Percentiles rank a stretch among this genome's conserved stretches.
These are phyloP conservation scores for Gillenia trifoliata DNA, from an alignment of 306 rosid species.

Conservation along the genomic window DNA sequence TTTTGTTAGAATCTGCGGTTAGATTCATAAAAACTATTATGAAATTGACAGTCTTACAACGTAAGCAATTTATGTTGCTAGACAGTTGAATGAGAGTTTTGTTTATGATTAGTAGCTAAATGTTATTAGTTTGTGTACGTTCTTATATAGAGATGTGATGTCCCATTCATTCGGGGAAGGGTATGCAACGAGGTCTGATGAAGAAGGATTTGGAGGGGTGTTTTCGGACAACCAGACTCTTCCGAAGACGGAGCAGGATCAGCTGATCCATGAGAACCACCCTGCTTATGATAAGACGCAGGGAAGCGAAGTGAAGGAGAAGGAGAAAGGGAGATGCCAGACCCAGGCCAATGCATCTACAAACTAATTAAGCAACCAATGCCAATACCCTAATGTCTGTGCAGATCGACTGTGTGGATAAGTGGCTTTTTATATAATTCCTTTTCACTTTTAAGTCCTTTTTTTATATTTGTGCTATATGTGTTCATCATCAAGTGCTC, in stretches of 20 bases:
- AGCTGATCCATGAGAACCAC: constrained; percentile 54
- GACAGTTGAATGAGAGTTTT: not conserved
- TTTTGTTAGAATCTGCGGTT: no score
- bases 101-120: not conserved
- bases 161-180: constrained; percentile 82
- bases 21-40: not conserved
- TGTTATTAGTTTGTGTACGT: not conserved
- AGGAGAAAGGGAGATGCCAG: constrained; percentile 64
- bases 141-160: constrained; percentile 55
- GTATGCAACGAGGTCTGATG: constrained; percentile 67
- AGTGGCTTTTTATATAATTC: not conserved
- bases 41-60: no score
- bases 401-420: not conserved
- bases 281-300: constrained; percentile 85
- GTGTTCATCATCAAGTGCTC: not conserved
- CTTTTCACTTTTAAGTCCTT: not conserved
- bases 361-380: not conserved
- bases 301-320: constrained; percentile 92
- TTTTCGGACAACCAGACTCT: constrained; percentile 39
- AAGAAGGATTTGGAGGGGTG: constrained; percentile 86
- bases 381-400: not conserved
- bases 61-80: not conserved
- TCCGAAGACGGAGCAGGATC: constrained; percentile 19
- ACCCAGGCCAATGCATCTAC: constrained; percentile 35
- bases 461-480: not conserved